A percentile compares a stretch with the other conserved stretches of the same genome.
These are phyloP conservation scores for Trypanosoma avium DNA, from an alignment of 208 protist genomes.

Conservation along the genomic window DNA sequence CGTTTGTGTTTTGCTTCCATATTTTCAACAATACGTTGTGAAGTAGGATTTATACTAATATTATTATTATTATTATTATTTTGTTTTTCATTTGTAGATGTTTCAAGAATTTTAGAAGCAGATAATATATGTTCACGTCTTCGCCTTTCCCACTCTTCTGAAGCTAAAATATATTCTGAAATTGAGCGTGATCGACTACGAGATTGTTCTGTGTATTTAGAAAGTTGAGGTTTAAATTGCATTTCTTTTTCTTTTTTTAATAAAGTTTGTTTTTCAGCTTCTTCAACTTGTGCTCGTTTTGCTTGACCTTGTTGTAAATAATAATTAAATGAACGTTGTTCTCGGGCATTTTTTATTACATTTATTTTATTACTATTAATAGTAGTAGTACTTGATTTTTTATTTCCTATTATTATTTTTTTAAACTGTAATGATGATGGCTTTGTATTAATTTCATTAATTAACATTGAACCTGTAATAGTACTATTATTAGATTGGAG, in stretches of 20 bases:
- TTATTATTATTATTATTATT: too few species aligned
- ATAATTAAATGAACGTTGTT: conserved; percentile 34
- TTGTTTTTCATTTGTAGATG: not conserved
- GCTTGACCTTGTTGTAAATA: conserved; percentile 39
- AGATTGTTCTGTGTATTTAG: not conserved
- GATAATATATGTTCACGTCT: not conserved
- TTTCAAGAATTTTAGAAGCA: not conserved
- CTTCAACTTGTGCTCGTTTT: conserved; percentile 26
- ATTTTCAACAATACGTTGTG: conserved; percentile 3
- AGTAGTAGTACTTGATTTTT: too few species aligned
- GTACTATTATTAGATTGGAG: too few species aligned
- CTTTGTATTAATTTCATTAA: too few species aligned
- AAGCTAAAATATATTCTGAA: conserved; percentile 7
- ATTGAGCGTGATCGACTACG: not conserved
- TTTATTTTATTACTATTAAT: too few species aligned
- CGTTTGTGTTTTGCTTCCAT: conserved; percentile 2
- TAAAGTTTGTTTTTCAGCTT: not conserved
- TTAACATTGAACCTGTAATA: too few species aligned
- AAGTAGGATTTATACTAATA: not conserved
- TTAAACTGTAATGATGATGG: too few species aligned
- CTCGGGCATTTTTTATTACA: too few species aligned
- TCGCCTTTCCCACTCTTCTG: conserved; percentile 14
- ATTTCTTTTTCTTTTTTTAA: conserved; percentile 12
- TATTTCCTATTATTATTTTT: too few species aligned
- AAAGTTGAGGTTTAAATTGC: conserved; percentile 11